Conservation (phyloP, 306 rosid species). For the Dryas alaskensis region DNA sequence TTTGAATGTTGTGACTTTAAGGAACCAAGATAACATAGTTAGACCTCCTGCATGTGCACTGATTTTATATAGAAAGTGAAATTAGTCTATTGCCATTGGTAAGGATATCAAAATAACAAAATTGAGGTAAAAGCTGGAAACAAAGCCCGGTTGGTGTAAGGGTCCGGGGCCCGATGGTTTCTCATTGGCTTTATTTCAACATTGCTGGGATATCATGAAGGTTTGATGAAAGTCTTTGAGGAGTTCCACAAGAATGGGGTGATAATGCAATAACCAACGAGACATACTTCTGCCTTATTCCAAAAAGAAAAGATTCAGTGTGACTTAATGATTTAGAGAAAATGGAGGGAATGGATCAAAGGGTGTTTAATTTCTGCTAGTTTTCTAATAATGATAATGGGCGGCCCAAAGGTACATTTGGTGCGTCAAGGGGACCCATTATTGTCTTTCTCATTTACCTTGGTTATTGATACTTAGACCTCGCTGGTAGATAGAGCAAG, state of each 20-base stretch:
- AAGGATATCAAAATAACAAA: background rate
- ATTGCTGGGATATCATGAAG: background rate
- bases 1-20: background rate
- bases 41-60: background rate
- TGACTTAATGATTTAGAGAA: background rate
- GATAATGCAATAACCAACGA: constrained; percentile 3
- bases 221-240: background rate
- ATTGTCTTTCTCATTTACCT: too few species aligned
- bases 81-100: background rate
- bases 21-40: background rate
- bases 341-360: too few species aligned
- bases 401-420: too few species aligned
- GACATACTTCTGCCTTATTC: background rate
- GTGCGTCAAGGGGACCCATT: too few species aligned
- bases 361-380: too few species aligned
- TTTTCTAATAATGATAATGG: too few species aligned
- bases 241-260: background rate
- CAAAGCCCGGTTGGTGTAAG: background rate
- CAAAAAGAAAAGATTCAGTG: background rate
- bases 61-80: background rate
- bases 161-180: background rate
- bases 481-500: too few species aligned
- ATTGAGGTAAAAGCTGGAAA: background rate
- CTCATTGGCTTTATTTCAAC: background rate
- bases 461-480: too few species aligned